These are phyloP conservation scores for Didymellaceae sp. DNA, from an alignment of 2,329 filamentous ascomycete species.

Conservation along the genomic window DNA sequence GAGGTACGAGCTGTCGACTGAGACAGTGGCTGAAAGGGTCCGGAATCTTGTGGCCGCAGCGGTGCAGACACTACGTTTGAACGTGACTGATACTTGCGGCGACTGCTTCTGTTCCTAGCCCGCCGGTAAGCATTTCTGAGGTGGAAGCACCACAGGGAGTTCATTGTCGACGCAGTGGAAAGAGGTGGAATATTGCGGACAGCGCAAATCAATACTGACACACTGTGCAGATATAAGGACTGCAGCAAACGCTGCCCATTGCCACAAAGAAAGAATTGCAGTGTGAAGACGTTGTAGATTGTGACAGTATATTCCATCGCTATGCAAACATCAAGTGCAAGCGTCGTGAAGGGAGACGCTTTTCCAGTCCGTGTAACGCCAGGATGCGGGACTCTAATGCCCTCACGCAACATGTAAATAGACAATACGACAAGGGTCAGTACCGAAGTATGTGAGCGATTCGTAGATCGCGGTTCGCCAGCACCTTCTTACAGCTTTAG, in stretches of 20 bases:
- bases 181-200: not conserved
- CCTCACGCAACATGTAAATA: constrained; percentile 13
- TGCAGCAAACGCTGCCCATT: too few species aligned
- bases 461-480: constrained; percentile 8
- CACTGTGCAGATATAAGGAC: not conserved
- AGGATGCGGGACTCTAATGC: constrained; percentile 8
- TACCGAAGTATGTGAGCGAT: constrained; percentile 8
- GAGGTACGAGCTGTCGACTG: not conserved
- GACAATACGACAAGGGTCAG: constrained; percentile 2
- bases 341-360: constrained; percentile 14
- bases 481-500: constrained; percentile 14
- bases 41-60: not conserved
- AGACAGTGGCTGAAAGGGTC: not conserved
- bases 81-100: not conserved
- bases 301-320: constrained; percentile 18
- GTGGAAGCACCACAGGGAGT: not conserved
- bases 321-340: constrained; percentile 19
- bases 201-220: too few species aligned
- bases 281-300: constrained; percentile 3
- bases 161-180: not conserved
- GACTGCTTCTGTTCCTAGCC: not conserved
- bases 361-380: constrained; percentile 16
- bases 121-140: not conserved
- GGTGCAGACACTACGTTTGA: not conserved
- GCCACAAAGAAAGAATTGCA: too few species aligned